Percentiles rank a stretch among this genome's conserved stretches.
Conservation (phyloP, 1,284 basidiomycete genomes). For the Serendipita sp. region DNA sequence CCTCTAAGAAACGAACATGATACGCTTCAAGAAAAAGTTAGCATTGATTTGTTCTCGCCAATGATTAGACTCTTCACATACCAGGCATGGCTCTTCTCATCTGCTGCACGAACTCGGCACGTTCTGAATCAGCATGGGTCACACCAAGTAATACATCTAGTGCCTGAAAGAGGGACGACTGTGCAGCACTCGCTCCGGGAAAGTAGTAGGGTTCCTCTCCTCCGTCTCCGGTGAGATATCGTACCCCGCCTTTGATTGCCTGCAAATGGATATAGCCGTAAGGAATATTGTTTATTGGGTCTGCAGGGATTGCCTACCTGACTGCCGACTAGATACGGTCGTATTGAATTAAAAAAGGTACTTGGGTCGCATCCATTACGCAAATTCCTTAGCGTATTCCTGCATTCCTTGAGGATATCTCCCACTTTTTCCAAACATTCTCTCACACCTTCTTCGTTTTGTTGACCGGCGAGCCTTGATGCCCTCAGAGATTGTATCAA, state of each 20-base stretch:
- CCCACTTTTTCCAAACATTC: neutral
- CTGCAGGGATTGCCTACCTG: neutral
- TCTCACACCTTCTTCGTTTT: neutral
- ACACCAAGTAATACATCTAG: neutral
- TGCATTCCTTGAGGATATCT: neutral
- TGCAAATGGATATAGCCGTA: neutral
- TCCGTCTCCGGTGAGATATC: neutral
- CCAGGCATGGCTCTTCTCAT: conserved; percentile 1
- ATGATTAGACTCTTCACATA: neutral
- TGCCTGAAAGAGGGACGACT: neutral
- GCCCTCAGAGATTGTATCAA: neutral
- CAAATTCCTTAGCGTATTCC: neutral
- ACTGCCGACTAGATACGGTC: neutral
- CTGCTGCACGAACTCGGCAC: neutral
- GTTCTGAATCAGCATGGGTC: neutral
- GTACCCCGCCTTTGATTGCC: neutral
- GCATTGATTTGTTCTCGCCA: neutral
- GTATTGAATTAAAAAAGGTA: neutral
- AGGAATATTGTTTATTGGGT: neutral
- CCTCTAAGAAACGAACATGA: neutral
- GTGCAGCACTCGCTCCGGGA: neutral
- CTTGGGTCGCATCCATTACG: neutral
- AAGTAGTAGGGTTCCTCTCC: neutral
- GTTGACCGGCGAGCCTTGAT: neutral
- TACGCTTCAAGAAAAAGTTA: neutral